A percentile compares a stretch with the other conserved stretches of the same genome.
These are phyloP conservation scores for Colletotrichum cordylinicola DNA, from an alignment of 2,329 filamentous ascomycete species.

Conservation along the genomic window DNA sequence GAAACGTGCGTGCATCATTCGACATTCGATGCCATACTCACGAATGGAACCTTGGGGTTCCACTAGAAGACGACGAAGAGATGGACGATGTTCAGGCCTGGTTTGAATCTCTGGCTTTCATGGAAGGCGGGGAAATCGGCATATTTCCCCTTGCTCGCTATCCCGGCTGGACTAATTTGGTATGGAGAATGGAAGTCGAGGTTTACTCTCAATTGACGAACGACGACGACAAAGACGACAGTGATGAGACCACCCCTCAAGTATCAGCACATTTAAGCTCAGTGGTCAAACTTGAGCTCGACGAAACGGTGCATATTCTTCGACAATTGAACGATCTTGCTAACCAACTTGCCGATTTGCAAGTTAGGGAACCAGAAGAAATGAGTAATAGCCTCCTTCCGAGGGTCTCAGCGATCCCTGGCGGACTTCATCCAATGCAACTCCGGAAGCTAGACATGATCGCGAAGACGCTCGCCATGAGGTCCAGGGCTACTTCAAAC, in stretches of 20 bases:
- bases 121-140: background rate
- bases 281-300: background rate
- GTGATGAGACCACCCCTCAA: no score
- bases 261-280: background rate
- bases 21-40: background rate
- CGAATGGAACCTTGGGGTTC: background rate
- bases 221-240: no score
- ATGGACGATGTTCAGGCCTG: background rate
- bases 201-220: background rate
- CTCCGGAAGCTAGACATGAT: background rate
- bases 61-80: background rate
- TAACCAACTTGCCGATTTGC: background rate
- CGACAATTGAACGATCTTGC: background rate
- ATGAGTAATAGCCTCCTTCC: rapidly evolving
- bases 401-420: background rate
- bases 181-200: background rate
- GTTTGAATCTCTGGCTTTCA: background rate
- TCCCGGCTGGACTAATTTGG: background rate
- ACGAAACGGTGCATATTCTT: background rate
- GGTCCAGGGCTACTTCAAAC: background rate
- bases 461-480: background rate
- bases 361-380: rapidly evolving
- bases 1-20: background rate
- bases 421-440: background rate
- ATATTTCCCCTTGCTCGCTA: background rate